These are phyloP conservation scores for Suhomyces coccinellae DNA, from an alignment of 1,139 yeast species.

Conservation along the genomic window DNA sequence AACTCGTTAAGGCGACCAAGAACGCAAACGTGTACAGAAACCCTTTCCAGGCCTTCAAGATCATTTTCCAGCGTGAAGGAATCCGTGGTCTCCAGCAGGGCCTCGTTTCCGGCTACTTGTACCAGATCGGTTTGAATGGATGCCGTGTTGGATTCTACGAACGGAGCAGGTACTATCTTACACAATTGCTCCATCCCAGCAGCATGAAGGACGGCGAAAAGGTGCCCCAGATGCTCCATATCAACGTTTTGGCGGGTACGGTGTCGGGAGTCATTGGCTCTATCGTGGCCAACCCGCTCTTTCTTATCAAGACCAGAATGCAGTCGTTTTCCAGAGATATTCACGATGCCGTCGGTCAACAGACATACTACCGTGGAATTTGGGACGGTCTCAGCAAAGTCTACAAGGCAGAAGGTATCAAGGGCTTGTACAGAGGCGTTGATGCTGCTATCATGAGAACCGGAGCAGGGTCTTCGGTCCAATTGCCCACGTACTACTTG, in stretches of 20 bases:
- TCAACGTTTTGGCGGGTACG: conserved; percentile 82
- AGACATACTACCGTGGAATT: conserved; percentile 76
- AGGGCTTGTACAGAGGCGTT: conserved; percentile 84
- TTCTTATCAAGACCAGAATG: conserved; percentile 92
- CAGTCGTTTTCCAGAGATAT: conserved; percentile 69
- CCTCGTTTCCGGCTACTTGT: conserved; percentile 74
- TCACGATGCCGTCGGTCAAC: conserved; percentile 71
- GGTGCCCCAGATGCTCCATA: conserved; percentile 58
- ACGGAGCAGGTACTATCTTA: conserved; percentile 68
- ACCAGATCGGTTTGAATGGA: conserved; percentile 89
- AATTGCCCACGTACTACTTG: conserved; percentile 86
- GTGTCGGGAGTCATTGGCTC: conserved; percentile 90
- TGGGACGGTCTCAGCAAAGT: conserved; percentile 68
- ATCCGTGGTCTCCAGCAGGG: conserved; percentile 88
- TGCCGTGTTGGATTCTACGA: conserved; percentile 93
- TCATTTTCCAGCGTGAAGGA: conserved; percentile 83
- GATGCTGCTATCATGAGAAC: conserved; percentile 94
- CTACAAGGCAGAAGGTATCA: conserved; percentile 65
- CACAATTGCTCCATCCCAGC: conserved; percentile 56
- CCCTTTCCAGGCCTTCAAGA: conserved; percentile 78
- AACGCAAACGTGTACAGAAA: conserved; percentile 67
- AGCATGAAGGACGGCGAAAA: conserved; percentile 35
- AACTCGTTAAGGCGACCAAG: conserved; percentile 55
- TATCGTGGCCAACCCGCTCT: conserved; percentile 84
- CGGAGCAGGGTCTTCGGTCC: conserved; percentile 95